Conservation (phyloP, 2,329 filamentous ascomycete species). For the Hymenotorrendiella dingleyae region DNA sequence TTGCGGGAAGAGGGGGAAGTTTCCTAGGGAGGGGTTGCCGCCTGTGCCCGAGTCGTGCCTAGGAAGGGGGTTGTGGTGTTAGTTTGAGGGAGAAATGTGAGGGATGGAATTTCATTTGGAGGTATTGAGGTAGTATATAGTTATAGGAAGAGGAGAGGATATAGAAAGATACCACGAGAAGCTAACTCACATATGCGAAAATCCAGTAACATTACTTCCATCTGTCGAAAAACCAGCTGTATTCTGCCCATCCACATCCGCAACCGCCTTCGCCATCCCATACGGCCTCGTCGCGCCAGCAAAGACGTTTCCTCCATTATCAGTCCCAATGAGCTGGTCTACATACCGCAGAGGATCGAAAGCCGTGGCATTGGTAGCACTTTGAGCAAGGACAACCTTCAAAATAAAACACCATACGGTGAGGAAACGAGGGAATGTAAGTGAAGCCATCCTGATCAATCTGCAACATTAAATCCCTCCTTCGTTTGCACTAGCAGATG, state of each 20-base stretch:
- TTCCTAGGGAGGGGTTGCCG: constrained; percentile 57
- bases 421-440: too few relatives aligned
- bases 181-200: constrained; percentile 29
- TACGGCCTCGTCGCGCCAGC: constrained; percentile 49
- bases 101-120: too few relatives aligned
- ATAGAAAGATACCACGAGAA: too few relatives aligned
- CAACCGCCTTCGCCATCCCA: constrained; percentile 45
- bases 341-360: constrained; percentile 2
- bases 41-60: constrained; percentile 43
- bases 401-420: too few relatives aligned
- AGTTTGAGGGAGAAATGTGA: too few relatives aligned
- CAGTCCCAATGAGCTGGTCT: constrained; percentile 3
- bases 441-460: too few relatives aligned
- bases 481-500: too few relatives aligned
- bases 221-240: constrained; percentile 50
- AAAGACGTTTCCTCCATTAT: constrained; percentile 41
- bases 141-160: too few relatives aligned
- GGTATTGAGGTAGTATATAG: too few relatives aligned
- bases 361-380: not conserved
- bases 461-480: too few relatives aligned
- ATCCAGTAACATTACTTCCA: constrained; percentile 32
- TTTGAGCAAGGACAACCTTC: not conserved
- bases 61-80: too few relatives aligned
- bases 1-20: constrained; percentile 68
- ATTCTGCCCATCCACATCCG: constrained; percentile 48